These are phyloP conservation scores for Suillus subalutaceus DNA, from an alignment of 768 basidiomycete genomes.

Conservation along the genomic window DNA sequence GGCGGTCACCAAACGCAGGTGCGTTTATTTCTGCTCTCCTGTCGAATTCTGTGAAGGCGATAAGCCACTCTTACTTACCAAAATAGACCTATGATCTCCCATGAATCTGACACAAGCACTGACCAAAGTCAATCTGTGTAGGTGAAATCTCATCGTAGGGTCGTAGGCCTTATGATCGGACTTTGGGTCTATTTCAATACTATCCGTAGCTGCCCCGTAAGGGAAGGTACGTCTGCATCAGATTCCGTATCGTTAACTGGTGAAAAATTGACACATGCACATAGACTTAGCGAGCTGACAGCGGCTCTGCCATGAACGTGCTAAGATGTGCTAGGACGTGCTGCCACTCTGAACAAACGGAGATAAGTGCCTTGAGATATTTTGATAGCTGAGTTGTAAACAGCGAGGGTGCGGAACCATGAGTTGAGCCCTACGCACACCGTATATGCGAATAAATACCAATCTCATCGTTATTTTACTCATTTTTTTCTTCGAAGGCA, in stretches of 20 bases:
- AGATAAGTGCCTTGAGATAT: slow-evolving; percentile 42
- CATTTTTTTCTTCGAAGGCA: not conserved
- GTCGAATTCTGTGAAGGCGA: not conserved
- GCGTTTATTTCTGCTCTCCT: not conserved
- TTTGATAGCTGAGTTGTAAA: not conserved
- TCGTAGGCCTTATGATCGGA: slow-evolving; percentile 81
- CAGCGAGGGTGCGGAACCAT: not conserved
- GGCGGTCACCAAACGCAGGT: not conserved
- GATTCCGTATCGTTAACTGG: slow-evolving; percentile 92
- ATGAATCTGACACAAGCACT: not conserved
- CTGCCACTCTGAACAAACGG: slow-evolving; percentile 88
- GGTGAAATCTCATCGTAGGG: slow-evolving; percentile 44
- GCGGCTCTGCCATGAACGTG: slow-evolving; percentile 91
- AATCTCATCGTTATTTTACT: not conserved
- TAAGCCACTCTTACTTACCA: not conserved
- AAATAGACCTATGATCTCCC: not conserved
- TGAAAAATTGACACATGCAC: slow-evolving; percentile 99
- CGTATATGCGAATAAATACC: not conserved
- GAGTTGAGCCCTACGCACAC: not conserved
- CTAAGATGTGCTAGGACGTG: slow-evolving; percentile 58
- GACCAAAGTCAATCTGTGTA: not conserved
- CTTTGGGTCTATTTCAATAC: slow-evolving; percentile 81
- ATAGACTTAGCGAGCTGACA: slow-evolving; percentile 85
- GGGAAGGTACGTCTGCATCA: slow-evolving; percentile 68
- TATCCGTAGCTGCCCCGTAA: slow-evolving; percentile 92